A percentile compares a stretch with the other conserved stretches of the same genome.
These are phyloP conservation scores for Piper longum DNA, from an alignment of 164 flowering plant species.

Conservation along the genomic window DNA sequence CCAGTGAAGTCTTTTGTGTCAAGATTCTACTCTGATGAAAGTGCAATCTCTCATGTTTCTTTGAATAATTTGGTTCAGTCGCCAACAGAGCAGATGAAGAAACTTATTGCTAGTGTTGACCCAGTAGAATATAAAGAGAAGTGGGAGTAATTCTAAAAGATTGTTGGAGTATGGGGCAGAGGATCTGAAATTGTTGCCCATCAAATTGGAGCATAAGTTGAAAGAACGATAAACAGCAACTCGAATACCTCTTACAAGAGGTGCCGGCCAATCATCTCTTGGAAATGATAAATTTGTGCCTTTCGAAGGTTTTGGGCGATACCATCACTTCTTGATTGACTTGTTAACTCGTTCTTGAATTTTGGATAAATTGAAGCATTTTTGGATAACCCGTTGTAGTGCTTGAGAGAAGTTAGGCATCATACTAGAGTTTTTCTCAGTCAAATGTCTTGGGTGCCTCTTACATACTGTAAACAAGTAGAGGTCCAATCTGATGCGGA, in stretches of 20 bases:
- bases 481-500: too few relatives aligned
- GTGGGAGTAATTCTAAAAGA: neutral
- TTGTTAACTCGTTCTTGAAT: neutral
- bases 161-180: conserved; percentile 12
- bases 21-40: conserved; percentile 15
- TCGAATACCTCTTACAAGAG: conserved; percentile 37
- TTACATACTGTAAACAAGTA: too few relatives aligned
- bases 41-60: too few relatives aligned
- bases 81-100: neutral
- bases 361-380: neutral
- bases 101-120: neutral
- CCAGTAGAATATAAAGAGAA: conserved; percentile 2
- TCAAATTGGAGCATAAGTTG: conserved; percentile 42
- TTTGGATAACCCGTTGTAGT: too few relatives aligned
- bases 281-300: conserved; percentile 18
- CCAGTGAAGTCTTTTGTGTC: conserved; percentile 27
- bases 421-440: too few relatives aligned
- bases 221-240: conserved; percentile 34
- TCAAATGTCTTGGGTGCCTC: too few relatives aligned
- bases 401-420: too few relatives aligned
- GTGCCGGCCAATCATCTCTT: conserved; percentile 33
- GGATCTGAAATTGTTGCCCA: conserved; percentile 17
- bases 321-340: neutral
- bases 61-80: neutral
- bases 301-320: conserved; percentile 21